Percentiles rank a stretch among this genome's conserved stretches.
phyloP scores from a whole-genome alignment of 2,329 filamentous ascomycete genomes.

The Huntiella omanensis region DNA sequence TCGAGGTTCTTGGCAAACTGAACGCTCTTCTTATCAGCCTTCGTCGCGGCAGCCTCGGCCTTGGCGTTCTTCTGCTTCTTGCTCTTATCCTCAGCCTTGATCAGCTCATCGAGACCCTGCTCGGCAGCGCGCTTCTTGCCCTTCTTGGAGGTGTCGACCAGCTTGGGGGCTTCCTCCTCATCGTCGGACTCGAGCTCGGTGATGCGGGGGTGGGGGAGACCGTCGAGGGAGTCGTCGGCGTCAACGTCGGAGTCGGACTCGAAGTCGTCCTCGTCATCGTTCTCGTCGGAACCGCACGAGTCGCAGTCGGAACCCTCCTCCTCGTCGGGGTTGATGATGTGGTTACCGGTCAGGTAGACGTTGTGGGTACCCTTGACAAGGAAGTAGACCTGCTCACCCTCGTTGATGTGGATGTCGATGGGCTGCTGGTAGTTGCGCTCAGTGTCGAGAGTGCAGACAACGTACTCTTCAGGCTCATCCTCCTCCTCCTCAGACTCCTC shows the following conservation, averaged over 20 bases:
- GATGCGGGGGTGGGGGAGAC: conserved; percentile 60
- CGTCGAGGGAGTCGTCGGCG: conserved; percentile 61
- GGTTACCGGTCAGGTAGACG: conserved; percentile 90
- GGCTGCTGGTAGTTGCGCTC: conserved; percentile 86
- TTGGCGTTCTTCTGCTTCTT: conserved; percentile 99
- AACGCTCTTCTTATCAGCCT: conserved; percentile 76
- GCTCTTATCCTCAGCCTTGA: conserved; percentile 56
- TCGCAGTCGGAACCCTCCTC: conserved; percentile 36
- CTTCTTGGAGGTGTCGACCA: conserved; percentile 37
- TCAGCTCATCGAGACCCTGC: conserved; percentile 64
- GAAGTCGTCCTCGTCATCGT: conserved; percentile 55
- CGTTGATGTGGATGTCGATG: conserved; percentile 77
- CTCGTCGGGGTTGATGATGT: conserved; percentile 54
- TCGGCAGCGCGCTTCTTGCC: conserved; percentile 88
- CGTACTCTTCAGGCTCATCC: conserved; percentile 66
- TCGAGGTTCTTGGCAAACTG: conserved; percentile 98
- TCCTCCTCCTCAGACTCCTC: conserved; percentile 39
- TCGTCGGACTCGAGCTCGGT: conserved; percentile 63
- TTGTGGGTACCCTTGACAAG: conserved; percentile 76
- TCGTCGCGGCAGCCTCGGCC: conserved; percentile 44
- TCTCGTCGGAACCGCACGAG: conserved; percentile 21
- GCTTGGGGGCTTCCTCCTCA: conserved; percentile 52
- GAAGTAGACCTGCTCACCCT: conserved; percentile 85
- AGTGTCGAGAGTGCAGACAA: conserved; percentile 89
- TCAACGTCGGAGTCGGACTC: conserved; percentile 39